Percentiles rank a stretch among this genome's conserved stretches.
Evolutionary conservation across 192 early-diverging fungal genomes (phyloP).

Genomic region (Coemansia sp.): DNA sequence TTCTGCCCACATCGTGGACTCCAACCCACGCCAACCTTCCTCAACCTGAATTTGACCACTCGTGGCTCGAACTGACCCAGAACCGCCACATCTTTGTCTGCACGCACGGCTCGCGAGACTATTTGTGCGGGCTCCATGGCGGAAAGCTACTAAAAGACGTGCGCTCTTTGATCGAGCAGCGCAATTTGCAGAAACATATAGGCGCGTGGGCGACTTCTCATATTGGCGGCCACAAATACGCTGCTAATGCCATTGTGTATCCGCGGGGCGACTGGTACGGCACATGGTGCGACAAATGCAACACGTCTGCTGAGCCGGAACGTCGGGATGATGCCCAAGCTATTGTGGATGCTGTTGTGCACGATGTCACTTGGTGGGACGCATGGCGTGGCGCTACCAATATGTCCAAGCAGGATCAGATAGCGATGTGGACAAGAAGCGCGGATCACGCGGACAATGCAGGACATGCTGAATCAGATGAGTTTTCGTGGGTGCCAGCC

Average conservation of each 20-base stretch:
- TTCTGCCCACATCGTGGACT: constrained; percentile 36
- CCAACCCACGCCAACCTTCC: constrained; percentile 10
- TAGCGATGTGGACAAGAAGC: constrained; percentile 22
- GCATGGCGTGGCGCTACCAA: constrained; percentile 49
- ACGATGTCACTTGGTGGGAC: constrained; percentile 45
- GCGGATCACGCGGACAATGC: constrained; percentile 2
- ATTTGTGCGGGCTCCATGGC: constrained; percentile 38
- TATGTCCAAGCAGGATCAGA: constrained; percentile 49
- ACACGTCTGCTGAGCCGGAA: background rate
- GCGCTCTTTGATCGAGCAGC: constrained; percentile 19
- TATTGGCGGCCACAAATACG: constrained; percentile 54
- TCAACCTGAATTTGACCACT: constrained; percentile 36
- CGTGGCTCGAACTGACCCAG: constrained; percentile 36
- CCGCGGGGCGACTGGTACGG: constrained; percentile 54
- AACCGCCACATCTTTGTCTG: constrained; percentile 53
- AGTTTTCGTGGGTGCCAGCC: constrained; percentile 29
- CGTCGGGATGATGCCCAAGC: constrained; percentile 22
- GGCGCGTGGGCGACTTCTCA: constrained; percentile 51
- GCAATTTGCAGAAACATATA: constrained; percentile 17
- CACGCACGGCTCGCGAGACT: constrained; percentile 46
- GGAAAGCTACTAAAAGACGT: constrained; percentile 30
- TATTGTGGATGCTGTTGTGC: constrained; percentile 27
- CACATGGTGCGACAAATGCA: constrained; percentile 43
- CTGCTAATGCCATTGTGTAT: constrained; percentile 51
- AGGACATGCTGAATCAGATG: constrained; percentile 10